A percentile compares a stretch with the other conserved stretches of the same genome.
phyloP scores from a whole-genome alignment of 1,139 yeast species.

The Groenewaldozyma sp. region DNA sequence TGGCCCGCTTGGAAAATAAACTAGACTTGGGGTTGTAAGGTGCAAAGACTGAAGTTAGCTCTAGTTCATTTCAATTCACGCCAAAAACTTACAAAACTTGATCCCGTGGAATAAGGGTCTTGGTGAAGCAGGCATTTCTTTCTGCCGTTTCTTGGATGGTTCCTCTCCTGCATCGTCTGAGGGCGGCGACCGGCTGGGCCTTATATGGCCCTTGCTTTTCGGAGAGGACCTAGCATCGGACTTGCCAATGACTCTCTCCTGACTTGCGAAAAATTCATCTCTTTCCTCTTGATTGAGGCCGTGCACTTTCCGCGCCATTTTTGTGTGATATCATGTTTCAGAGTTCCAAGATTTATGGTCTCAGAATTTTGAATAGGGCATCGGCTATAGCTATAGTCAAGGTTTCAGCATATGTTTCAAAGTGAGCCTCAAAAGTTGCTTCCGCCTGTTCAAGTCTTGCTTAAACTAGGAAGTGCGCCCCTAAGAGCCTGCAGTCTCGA shows the following conservation, averaged over 20 bases:
- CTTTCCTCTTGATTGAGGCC: slow-evolving; percentile 10
- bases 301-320: slow-evolving; percentile 6
- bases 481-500: too few species aligned
- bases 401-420: too few species aligned
- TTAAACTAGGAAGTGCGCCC: too few species aligned
- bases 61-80: neutral
- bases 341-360: too few species aligned
- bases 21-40: slow-evolving; percentile 9
- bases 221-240: too few species aligned
- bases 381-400: too few species aligned
- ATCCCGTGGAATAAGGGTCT: slow-evolving; percentile 9
- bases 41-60: slow-evolving; percentile 7
- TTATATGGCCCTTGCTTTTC: neutral
- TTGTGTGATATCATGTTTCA: too few species aligned
- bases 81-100: slow-evolving; percentile 11
- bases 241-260: slow-evolving; percentile 4
- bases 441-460: too few species aligned
- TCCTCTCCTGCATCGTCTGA: neutral
- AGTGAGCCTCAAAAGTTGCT: too few species aligned
- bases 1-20: slow-evolving; percentile 5
- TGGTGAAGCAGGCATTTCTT: neutral
- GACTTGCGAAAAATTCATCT: slow-evolving; percentile 12
- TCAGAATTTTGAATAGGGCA: too few species aligned
- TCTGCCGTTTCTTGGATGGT: too few species aligned
- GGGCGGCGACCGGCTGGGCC: neutral